Base-by-base conservation (phyloP, 345 rosid genomes). In the Eucalyptus melliodora region DNA sequence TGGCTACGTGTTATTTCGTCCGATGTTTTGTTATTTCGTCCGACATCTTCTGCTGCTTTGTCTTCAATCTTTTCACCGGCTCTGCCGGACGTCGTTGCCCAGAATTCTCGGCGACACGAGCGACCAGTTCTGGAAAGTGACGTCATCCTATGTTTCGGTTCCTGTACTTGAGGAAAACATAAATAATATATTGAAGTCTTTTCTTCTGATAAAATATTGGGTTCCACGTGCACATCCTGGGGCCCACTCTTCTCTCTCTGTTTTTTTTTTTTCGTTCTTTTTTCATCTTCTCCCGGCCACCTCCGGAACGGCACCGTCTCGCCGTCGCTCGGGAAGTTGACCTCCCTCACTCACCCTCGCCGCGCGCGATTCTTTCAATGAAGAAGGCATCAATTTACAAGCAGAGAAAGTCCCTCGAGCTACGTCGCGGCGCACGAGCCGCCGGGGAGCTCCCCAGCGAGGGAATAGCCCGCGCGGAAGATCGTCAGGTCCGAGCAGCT, bases 391-490 rank as follows among this genome's bases (percentile, higher is more conserved):
- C 34, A 97, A 91, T 97, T 97, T 88, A 89, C 90, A 56, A 95
- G 95, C 86, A 96, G 89, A 9, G 93, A 91, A 45, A 97, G 93
- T 89, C 91, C 56, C 88, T 93, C 89, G 6, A 97, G 96, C 15
- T 92, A 91, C 53, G 86, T 59, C 86, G 92, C 90, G 11, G 60
- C 86, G 92, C 92, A 96, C 90, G 96, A 91, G 51, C 93, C 97
- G 65, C 88, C 92, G 23, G 99, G 97, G 90, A 96, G 91, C 24
- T 88, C 89, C 47, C 97, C 97, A 2, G 96, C 92, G 72, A 97
- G 93, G 87, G 92, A 90, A 89, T 96, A 97, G 56, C 99, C 97
- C 50, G 96, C 96, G 67, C 94, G 92, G 83, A 97, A 89, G 65
- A 88, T 87, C 90, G 86, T 90, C 91, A 95, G 89, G 87, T 82